Evolutionary conservation across 2,329 filamentous ascomycete species (phyloP).

Genomic region (Clonostachys sp.): DNA sequence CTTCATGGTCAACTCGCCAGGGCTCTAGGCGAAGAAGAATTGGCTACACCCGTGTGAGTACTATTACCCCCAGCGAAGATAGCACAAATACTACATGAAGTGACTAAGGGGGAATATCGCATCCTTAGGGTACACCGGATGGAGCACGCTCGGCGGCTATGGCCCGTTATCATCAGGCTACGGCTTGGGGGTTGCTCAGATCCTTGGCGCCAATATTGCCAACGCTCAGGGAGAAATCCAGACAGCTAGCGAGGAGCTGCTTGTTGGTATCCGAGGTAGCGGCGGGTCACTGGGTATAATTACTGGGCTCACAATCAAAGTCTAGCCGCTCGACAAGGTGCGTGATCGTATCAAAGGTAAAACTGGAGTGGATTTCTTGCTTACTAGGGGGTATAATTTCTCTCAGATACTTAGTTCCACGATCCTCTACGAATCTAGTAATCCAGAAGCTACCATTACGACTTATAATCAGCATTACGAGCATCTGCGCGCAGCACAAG

Average conservation of each 20-base stretch:
- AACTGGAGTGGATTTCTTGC: no score
- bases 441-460: no score
- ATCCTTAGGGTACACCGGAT: slow-evolving; percentile 23
- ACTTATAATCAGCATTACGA: no score
- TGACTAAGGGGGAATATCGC: background rate
- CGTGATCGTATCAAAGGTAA: no score
- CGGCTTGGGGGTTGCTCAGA: slow-evolving; percentile 29
- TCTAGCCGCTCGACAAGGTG: slow-evolving; percentile 7
- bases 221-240: slow-evolving; percentile 15
- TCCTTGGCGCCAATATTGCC: slow-evolving; percentile 20
- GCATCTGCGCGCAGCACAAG: no score
- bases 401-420: no score
- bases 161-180: slow-evolving; percentile 16
- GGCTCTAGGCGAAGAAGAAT: background rate
- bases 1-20: slow-evolving; percentile 20
- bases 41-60: slow-evolving; percentile 1
- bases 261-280: slow-evolving; percentile 17
- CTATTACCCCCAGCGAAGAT: no score
- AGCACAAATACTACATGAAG: no score
- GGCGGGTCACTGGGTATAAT: slow-evolving; percentile 17
- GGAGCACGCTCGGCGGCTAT: slow-evolving; percentile 27
- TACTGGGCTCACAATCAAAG: slow-evolving; percentile 16
- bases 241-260: slow-evolving; percentile 15
- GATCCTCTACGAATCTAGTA: no score
- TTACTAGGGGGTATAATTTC: no score